Conservation (phyloP, 2,329 filamentous ascomycete species). For the Trichoderma polysporum region DNA sequence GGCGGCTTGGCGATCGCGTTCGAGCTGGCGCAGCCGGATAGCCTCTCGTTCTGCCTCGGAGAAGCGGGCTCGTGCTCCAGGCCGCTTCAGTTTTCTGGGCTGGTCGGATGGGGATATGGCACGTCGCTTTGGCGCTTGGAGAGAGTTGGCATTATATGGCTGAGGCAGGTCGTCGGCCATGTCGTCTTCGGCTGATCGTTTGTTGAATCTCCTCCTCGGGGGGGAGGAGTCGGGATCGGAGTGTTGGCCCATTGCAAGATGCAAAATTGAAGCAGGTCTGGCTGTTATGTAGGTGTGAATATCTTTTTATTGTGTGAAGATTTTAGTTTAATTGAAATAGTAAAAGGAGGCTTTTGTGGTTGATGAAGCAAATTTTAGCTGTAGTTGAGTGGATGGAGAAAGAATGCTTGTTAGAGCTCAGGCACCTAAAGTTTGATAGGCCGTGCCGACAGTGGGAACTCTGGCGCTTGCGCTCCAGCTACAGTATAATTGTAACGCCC, state of each 20-base stretch:
- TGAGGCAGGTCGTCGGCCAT: slow-evolving; percentile 51
- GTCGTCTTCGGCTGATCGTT: slow-evolving; percentile 38
- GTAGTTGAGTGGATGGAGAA: background rate
- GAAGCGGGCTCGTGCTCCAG: slow-evolving; percentile 65
- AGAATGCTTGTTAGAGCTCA: background rate
- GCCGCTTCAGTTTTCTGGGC: slow-evolving; percentile 67
- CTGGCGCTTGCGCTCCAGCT: background rate
- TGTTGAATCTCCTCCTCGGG: slow-evolving; percentile 28
- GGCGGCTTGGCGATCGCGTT: slow-evolving; percentile 50
- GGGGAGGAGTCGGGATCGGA: slow-evolving; percentile 5
- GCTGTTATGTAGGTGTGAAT: background rate
- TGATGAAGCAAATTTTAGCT: background rate
- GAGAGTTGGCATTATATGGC: slow-evolving; percentile 59
- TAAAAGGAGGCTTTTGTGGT: background rate
- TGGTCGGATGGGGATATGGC: slow-evolving; percentile 54
- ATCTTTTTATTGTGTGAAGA: too few relatives aligned
- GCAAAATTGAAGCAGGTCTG: background rate
- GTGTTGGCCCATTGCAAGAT: slow-evolving; percentile 21
- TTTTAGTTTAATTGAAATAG: background rate
- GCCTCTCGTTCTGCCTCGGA: slow-evolving; percentile 66
- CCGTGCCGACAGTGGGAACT: background rate
- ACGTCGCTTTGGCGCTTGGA: slow-evolving; percentile 59
- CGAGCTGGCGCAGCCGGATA: slow-evolving; percentile 61
- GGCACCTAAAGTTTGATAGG: background rate
- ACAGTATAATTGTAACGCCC: background rate